Conservation (phyloP, 495 filamentous ascomycete genomes). For the Staphylotrichum tortipilum region DNA sequence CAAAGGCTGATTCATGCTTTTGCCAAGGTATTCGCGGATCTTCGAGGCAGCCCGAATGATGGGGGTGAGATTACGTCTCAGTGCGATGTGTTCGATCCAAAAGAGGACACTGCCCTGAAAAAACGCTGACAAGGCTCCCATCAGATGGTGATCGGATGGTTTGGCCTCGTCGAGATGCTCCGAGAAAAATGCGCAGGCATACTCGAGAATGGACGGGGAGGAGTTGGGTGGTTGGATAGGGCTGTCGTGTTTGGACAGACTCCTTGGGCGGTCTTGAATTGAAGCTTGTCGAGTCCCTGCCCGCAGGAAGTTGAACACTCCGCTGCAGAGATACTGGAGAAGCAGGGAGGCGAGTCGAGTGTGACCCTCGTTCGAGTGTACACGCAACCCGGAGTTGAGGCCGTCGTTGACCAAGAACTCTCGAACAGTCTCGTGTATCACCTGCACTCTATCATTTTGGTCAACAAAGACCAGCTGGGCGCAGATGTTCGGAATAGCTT, state of each 20-base stretch:
- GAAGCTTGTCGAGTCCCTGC: background rate
- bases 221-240: too few species aligned
- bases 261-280: too few species aligned
- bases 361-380: constrained; percentile 15
- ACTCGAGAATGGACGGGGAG: constrained; percentile 19
- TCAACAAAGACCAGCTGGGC: constrained; percentile 26
- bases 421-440: constrained; percentile 28
- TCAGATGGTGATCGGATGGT: constrained; percentile 11
- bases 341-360: constrained; percentile 13
- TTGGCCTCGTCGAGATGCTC: constrained; percentile 18
- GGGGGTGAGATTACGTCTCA: constrained; percentile 8
- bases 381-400: constrained; percentile 7
- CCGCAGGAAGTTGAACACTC: constrained; percentile 8
- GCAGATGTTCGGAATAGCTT: constrained; percentile 22
- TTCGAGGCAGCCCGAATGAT: constrained; percentile 20
- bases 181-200: constrained; percentile 22
- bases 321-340: constrained; percentile 15
- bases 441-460: constrained; percentile 12
- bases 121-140: constrained; percentile 14
- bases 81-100: constrained; percentile 26
- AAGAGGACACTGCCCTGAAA: constrained; percentile 17
- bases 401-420: constrained; percentile 22
- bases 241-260: too few species aligned
- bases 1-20: constrained; percentile 13
- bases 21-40: constrained; percentile 20